Percentiles rank a stretch among this genome's conserved stretches.
These are phyloP conservation scores for Lasiodiplodia theobromae DNA, from an alignment of 2,329 filamentous ascomycete species.

Conservation along the genomic window DNA sequence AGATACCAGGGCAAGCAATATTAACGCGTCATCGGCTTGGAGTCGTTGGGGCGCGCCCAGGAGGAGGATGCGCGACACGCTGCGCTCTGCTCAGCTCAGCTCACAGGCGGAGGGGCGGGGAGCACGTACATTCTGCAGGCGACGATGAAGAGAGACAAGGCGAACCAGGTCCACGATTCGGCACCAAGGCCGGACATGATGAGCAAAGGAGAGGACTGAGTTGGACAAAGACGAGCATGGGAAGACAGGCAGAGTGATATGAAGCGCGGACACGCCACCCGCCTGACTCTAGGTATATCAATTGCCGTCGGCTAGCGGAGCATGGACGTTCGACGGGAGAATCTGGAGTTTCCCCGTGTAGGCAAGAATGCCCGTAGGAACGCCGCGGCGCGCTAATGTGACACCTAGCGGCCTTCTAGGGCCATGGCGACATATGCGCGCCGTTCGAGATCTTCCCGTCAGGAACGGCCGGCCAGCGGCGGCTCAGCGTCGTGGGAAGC, in stretches of 20 bases:
- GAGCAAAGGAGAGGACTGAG: conserved; percentile 7
- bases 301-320: conserved; percentile 13
- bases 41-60: conserved; percentile 31
- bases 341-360: conserved; percentile 3
- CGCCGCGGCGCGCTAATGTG: conserved; percentile 8
- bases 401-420: conserved; percentile 24
- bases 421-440: conserved; percentile 17
- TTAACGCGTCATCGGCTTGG: conserved; percentile 46
- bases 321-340: conserved; percentile 9
- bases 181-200: conserved; percentile 40
- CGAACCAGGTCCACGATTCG: conserved; percentile 58
- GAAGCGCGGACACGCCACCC: neutral
- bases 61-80: conserved; percentile 50
- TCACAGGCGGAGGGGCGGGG: conserved; percentile 49
- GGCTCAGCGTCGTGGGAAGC: neutral
- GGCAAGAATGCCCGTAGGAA: conserved; percentile 7
- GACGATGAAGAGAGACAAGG: conserved; percentile 47
- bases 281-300: neutral
- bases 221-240: neutral
- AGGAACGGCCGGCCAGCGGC: conserved; percentile 7
- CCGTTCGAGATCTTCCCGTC: conserved; percentile 13
- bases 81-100: neutral
- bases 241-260: neutral
- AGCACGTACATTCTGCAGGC: conserved; percentile 36
- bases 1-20: conserved; percentile 44